A percentile compares a stretch with the other conserved stretches of the same genome.
Evolutionary conservation across 2,329 filamentous ascomycete genomes (phyloP).

Genomic region (Macrophomina tecta): DNA sequence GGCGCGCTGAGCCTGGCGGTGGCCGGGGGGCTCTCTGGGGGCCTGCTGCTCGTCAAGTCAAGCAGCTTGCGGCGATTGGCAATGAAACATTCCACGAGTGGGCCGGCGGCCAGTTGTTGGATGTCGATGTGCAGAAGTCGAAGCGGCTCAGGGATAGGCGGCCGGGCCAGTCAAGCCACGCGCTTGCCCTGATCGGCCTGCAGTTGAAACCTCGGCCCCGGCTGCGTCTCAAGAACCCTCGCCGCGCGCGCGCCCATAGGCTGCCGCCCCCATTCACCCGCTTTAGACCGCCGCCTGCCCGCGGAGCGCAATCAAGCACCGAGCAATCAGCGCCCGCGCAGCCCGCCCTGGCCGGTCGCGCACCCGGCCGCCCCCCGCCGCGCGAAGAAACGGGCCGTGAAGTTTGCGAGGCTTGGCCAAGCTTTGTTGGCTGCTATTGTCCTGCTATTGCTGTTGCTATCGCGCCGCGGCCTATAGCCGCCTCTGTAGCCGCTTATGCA

Average conservation of each 20-base stretch:
- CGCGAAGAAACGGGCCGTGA: neutral
- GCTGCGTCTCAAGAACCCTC: conserved; percentile 23
- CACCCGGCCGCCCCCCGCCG: conserved; percentile 8
- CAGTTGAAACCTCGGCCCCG: conserved; percentile 21
- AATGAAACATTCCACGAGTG: conserved; percentile 28
- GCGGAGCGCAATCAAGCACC: conserved; percentile 6
- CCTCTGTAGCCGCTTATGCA: conserved; percentile 4
- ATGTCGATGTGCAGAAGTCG: conserved; percentile 25
- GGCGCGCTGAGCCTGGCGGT: neutral
- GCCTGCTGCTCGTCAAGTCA: conserved; percentile 4
- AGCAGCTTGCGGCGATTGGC: neutral
- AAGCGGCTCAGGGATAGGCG: neutral
- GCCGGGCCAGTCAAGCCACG: conserved; percentile 15
- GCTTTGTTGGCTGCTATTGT: conserved; percentile 22
- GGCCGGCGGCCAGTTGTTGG: conserved; percentile 8
- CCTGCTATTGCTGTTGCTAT: conserved; percentile 5
- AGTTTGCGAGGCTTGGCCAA: conserved; percentile 18
- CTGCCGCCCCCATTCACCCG: neutral
- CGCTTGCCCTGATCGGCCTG: conserved; percentile 12
- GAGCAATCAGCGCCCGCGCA: conserved; percentile 2
- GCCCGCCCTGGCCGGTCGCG: neutral
- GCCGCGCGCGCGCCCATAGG: conserved; percentile 14
- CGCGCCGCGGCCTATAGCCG: conserved; percentile 4
- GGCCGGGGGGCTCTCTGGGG: neutral
- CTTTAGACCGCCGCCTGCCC: conserved; percentile 7